These are phyloP conservation scores for Aspergillus sp. DNA, from an alignment of 2,329 filamentous ascomycete genomes.

Conservation along the genomic window DNA sequence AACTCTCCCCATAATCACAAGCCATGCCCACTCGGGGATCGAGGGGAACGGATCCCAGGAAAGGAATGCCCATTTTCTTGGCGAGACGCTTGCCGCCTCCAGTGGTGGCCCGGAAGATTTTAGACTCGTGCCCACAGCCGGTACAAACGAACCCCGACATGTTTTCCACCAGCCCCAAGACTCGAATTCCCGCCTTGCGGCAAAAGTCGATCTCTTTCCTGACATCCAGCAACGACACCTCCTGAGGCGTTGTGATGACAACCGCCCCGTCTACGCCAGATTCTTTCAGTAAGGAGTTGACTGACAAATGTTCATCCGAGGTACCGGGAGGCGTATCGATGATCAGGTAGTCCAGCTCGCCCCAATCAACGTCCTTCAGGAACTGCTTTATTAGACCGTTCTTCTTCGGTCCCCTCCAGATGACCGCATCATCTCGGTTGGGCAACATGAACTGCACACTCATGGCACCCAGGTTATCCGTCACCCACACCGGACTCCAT, in stretches of 20 bases:
- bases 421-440: slow-evolving; percentile 88
- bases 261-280: slow-evolving; percentile 92
- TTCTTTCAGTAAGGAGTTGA: slow-evolving; percentile 88
- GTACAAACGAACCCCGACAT: slow-evolving; percentile 98
- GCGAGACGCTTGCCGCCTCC: slow-evolving; percentile 81
- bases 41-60: slow-evolving; percentile 83
- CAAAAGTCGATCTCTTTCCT: slow-evolving; percentile 98
- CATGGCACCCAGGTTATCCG: slow-evolving; percentile 93
- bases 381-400: slow-evolving; percentile 98
- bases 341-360: slow-evolving; percentile 85
- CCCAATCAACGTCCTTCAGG: slow-evolving; percentile 97
- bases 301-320: slow-evolving; percentile 89
- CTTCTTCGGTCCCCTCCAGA: slow-evolving; percentile 98
- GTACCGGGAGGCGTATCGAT: slow-evolving; percentile 96
- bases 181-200: slow-evolving; percentile 82
- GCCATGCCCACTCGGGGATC: slow-evolving; percentile 95
- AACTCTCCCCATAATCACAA: slow-evolving; percentile 96
- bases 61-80: slow-evolving; percentile 82
- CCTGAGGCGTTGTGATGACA: slow-evolving; percentile 91
- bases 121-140: slow-evolving; percentile 73
- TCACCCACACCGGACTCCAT: slow-evolving; percentile 94
- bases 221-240: slow-evolving; percentile 88
- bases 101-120: slow-evolving; percentile 90
- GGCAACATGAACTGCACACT: slow-evolving; percentile 98
- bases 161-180: slow-evolving; percentile 92